Conservation (phyloP, 805 yeast species). For the Torulaspora quercuum region DNA sequence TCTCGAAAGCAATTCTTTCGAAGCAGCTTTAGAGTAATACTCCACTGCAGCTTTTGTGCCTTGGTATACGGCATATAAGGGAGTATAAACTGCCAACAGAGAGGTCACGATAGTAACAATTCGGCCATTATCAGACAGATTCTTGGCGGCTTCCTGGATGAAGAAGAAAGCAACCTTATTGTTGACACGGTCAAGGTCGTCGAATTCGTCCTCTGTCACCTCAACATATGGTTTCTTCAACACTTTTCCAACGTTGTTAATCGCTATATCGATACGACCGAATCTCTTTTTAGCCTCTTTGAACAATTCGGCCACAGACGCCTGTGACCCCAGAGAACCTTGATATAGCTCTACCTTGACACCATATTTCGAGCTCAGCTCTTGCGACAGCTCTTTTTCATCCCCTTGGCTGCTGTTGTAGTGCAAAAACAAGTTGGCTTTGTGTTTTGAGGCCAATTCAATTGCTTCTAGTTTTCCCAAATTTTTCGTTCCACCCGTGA, state of each 20-base stretch:
- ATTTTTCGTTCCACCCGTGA: slow-evolving; percentile 63
- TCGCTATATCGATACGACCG: slow-evolving; percentile 58
- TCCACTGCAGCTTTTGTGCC: slow-evolving; percentile 58
- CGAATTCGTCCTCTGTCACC: slow-evolving; percentile 53
- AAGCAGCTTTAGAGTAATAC: slow-evolving; percentile 49
- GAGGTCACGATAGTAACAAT: slow-evolving; percentile 61
- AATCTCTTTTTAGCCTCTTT: slow-evolving; percentile 43
- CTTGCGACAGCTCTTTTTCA: slow-evolving; percentile 38
- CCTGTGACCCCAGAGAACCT: slow-evolving; percentile 44
- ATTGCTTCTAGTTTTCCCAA: slow-evolving; percentile 52
- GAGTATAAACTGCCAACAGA: slow-evolving; percentile 61
- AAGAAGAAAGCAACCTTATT: slow-evolving; percentile 61
- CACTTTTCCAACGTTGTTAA: slow-evolving; percentile 65
- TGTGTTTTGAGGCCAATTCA: slow-evolving; percentile 50
- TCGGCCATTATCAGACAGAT: slow-evolving; percentile 49
- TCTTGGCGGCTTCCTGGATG: slow-evolving; percentile 52
- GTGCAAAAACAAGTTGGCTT: slow-evolving; percentile 53
- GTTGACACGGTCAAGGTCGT: slow-evolving; percentile 50
- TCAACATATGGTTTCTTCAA: slow-evolving; percentile 57
- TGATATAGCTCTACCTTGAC: slow-evolving; percentile 44
- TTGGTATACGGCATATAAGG: slow-evolving; percentile 50
- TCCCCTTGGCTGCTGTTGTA: slow-evolving; percentile 47
- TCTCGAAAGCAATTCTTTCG: slow-evolving; percentile 48
- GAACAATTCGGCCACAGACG: slow-evolving; percentile 45
- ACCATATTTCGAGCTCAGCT: slow-evolving; percentile 37